A percentile compares a stretch with the other conserved stretches of the same genome.
Evolutionary conservation across 495 filamentous ascomycete species (phyloP).

Genomic region (Hypoxylon crocopeplum): DNA sequence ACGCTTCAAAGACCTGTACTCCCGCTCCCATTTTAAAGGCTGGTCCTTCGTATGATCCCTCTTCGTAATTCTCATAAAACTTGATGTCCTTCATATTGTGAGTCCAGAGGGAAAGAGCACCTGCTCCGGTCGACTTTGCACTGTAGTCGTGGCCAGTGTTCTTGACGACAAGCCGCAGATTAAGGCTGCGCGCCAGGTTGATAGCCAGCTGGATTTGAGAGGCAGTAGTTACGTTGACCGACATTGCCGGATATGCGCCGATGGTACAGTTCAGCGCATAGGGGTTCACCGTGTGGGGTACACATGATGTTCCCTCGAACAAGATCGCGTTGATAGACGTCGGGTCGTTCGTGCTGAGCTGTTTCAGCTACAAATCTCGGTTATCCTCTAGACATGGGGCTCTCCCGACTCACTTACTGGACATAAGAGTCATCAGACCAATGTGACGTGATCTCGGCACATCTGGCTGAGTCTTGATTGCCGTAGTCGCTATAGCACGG

Average conservation of each 20-base stretch:
- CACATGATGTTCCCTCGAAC: slow-evolving; percentile 55
- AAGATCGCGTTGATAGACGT: slow-evolving; percentile 59
- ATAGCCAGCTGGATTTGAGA: slow-evolving; percentile 66
- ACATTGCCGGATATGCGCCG: slow-evolving; percentile 65
- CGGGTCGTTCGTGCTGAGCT: slow-evolving; percentile 48
- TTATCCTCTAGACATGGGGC: background rate
- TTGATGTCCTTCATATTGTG: slow-evolving; percentile 63
- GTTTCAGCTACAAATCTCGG: slow-evolving; percentile 12
- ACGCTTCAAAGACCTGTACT: slow-evolving; percentile 54
- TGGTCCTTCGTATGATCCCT: slow-evolving; percentile 49
- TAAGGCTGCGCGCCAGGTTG: slow-evolving; percentile 65
- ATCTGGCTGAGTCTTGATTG: slow-evolving; percentile 53
- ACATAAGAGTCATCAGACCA: slow-evolving; percentile 45
- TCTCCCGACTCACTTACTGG: slow-evolving; percentile 24
- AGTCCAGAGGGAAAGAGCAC: slow-evolving; percentile 66
- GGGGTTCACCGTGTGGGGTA: slow-evolving; percentile 54
- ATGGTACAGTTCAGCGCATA: slow-evolving; percentile 58
- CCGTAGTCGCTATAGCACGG: slow-evolving; percentile 60
- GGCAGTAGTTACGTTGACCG: slow-evolving; percentile 61
- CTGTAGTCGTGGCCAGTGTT: slow-evolving; percentile 74
- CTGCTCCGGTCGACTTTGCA: slow-evolving; percentile 57
- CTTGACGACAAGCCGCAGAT: slow-evolving; percentile 68
- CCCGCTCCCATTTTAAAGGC: slow-evolving; percentile 60
- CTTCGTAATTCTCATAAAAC: slow-evolving; percentile 50
- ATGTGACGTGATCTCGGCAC: slow-evolving; percentile 42